These are phyloP conservation scores for Saccharum hybrid DNA, from an alignment of 202 grass and related monocot genomes.

Conservation along the genomic window DNA sequence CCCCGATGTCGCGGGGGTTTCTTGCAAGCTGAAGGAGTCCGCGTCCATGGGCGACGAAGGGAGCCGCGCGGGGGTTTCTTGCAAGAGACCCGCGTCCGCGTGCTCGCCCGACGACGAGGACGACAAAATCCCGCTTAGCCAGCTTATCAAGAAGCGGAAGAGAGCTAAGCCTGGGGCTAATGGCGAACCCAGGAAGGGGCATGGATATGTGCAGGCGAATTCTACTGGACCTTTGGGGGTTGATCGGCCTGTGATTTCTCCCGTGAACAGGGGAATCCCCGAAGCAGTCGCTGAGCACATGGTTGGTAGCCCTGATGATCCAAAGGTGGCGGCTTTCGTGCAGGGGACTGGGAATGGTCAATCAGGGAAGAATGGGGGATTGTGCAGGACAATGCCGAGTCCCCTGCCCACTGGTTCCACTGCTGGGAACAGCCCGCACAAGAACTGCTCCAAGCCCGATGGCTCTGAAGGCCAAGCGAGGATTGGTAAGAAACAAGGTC, in stretches of 20 bases:
- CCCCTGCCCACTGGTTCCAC: not conserved
- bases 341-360: not conserved
- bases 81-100: not conserved
- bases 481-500: not conserved
- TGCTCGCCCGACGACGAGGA: slow-evolving; percentile 6
- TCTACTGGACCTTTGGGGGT: not conserved
- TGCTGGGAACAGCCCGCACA: not conserved
- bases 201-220: not conserved
- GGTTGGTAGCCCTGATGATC: not conserved
- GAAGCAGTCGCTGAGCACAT: not conserved
- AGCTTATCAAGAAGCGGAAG: slow-evolving; percentile 20
- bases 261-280: not conserved
- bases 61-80: not conserved
- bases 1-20: not conserved
- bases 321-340: slow-evolving; percentile 17
- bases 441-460: not conserved
- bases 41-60: not conserved
- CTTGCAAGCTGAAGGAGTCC: not conserved
- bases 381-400: not conserved
- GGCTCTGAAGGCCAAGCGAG: not conserved
- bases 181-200: not conserved
- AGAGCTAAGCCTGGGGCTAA: not conserved
- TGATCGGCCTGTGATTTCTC: slow-evolving; percentile 9
- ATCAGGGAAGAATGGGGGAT: slow-evolving; percentile 7
- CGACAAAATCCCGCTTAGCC: slow-evolving; percentile 29